Percentiles rank a stretch among this genome's conserved stretches.
Conservation (phyloP, 2,329 filamentous ascomycete genomes). For the Magnaporthiopsis incrustans region DNA sequence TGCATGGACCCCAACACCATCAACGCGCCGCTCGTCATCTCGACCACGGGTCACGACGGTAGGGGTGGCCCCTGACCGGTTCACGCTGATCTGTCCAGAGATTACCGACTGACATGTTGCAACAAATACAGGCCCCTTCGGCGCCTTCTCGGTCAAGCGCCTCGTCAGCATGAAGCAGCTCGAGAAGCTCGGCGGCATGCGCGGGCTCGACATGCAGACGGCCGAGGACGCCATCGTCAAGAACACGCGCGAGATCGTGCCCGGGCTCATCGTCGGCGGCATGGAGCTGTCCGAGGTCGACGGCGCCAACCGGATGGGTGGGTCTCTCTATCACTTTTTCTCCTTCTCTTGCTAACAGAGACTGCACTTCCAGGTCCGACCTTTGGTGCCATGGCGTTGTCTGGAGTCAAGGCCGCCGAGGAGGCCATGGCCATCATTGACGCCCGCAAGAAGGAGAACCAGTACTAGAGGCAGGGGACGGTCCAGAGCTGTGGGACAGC, state of each 20-base stretch:
- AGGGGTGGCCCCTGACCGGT: not conserved
- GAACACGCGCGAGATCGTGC: constrained; percentile 78
- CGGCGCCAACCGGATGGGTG: constrained; percentile 83
- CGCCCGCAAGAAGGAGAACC: constrained; percentile 67
- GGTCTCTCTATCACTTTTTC: constrained; percentile 10
- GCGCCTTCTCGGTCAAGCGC: constrained; percentile 84
- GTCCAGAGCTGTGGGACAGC: not conserved
- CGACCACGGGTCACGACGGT: constrained; percentile 81
- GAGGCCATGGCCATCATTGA: constrained; percentile 75
- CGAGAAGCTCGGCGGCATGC: constrained; percentile 82
- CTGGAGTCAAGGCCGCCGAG: constrained; percentile 85
- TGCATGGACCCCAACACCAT: constrained; percentile 99
- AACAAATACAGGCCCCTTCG: constrained; percentile 53
- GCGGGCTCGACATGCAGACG: constrained; percentile 83
- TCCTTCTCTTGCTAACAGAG: not conserved
- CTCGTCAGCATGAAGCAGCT: constrained; percentile 82
- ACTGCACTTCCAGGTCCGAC: constrained; percentile 46
- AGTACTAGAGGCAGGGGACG: constrained; percentile 29
- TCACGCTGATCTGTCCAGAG: not conserved
- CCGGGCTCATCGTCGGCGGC: constrained; percentile 83
- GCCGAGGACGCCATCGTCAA: constrained; percentile 94
- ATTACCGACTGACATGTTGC: not conserved
- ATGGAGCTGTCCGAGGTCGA: constrained; percentile 93
- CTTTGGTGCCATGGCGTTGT: constrained; percentile 83
- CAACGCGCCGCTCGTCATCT: constrained; percentile 82